These are phyloP conservation scores for Yamadazyma atmosphaerica DNA, from an alignment of 1,139 yeast genomes.

Conservation along the genomic window DNA sequence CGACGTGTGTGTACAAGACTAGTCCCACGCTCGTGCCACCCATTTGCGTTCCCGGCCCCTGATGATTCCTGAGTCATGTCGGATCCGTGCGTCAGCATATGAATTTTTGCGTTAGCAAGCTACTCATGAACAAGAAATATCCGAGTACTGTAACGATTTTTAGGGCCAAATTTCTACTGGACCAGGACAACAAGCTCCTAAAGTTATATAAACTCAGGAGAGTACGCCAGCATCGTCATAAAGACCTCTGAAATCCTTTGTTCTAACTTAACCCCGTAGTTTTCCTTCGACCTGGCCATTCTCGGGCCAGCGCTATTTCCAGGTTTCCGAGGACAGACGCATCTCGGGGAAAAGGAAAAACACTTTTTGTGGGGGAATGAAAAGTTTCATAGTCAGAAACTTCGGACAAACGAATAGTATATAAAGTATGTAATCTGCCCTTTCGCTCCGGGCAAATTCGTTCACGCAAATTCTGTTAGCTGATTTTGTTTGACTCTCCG, in stretches of 20 bases:
- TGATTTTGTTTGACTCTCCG: too few species aligned
- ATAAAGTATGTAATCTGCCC: background rate
- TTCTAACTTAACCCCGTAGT: too few species aligned
- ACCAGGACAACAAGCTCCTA: too few species aligned
- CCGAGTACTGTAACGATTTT: too few species aligned
- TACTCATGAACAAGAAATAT: background rate
- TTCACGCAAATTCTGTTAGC: too few species aligned
- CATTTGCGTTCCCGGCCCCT: background rate
- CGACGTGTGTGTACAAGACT: background rate
- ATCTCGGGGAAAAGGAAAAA: conserved; percentile 4
- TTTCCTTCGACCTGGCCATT: too few species aligned
- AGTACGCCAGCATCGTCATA: too few species aligned
- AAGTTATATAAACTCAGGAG: background rate
- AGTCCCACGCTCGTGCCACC: background rate
- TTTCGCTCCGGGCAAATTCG: too few species aligned
- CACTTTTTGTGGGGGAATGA: conserved; percentile 5
- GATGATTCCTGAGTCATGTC: conserved; percentile 3
- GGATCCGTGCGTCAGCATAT: conserved; percentile 2
- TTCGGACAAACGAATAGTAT: background rate
- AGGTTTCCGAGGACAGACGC: conserved; percentile 1
- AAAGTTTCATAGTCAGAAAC: background rate
- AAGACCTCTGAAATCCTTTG: too few species aligned
- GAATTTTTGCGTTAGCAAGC: background rate
- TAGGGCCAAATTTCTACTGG: too few species aligned
- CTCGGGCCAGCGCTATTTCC: too few species aligned